Evolutionary conservation across 2,329 filamentous ascomycete genomes (phyloP).

Genomic region (Orbilia brochopaga): DNA sequence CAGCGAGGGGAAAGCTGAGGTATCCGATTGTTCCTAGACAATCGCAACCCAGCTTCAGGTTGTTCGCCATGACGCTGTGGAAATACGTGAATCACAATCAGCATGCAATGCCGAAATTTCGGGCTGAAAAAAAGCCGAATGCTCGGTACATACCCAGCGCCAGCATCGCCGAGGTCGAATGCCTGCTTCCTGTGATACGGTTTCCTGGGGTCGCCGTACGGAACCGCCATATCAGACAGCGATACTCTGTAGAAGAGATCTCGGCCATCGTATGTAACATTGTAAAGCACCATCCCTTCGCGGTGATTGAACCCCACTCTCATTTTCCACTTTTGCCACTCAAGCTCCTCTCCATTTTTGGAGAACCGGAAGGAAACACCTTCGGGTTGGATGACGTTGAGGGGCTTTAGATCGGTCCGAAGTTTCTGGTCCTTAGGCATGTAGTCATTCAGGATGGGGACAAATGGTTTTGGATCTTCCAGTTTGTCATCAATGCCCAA

Average conservation of each 20-base stretch:
- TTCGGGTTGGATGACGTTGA: constrained; percentile 70
- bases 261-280: constrained; percentile 69
- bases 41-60: constrained; percentile 72
- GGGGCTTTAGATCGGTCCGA: constrained; percentile 68
- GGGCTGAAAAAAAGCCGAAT: not conserved
- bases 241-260: constrained; percentile 71
- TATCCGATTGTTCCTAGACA: constrained; percentile 75
- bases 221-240: constrained; percentile 69
- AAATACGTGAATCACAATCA: constrained; percentile 59
- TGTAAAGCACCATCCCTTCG: constrained; percentile 72
- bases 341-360: constrained; percentile 57
- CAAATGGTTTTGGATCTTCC: constrained; percentile 63
- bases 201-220: constrained; percentile 69
- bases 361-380: constrained; percentile 66
- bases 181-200: constrained; percentile 74
- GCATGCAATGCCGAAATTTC: constrained; percentile 11
- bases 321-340: constrained; percentile 72
- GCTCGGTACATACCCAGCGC: constrained; percentile 39
- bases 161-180: constrained; percentile 72
- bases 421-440: constrained; percentile 68
- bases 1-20: constrained; percentile 65
- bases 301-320: constrained; percentile 68
- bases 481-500: constrained; percentile 69
- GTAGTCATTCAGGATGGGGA: constrained; percentile 68
- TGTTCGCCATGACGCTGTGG: constrained; percentile 71